Evolutionary conservation across 1,139 yeast species (phyloP).

Genomic region (Candida glucosophila): DNA sequence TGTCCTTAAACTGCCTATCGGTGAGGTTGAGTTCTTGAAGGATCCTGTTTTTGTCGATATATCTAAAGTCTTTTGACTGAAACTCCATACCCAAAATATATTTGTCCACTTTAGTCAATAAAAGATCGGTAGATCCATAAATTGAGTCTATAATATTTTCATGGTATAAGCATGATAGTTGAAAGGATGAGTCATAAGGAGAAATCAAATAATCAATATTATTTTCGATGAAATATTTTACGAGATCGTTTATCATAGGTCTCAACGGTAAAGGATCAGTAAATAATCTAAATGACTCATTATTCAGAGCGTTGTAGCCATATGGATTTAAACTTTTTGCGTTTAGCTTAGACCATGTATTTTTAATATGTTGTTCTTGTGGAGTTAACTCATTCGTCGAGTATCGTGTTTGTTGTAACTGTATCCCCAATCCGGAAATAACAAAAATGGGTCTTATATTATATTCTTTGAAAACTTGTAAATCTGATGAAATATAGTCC

Average conservation of each 20-base stretch:
- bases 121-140: slow-evolving; percentile 76
- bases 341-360: slow-evolving; percentile 37
- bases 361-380: slow-evolving; percentile 38
- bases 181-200: slow-evolving; percentile 79
- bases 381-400: slow-evolving; percentile 34
- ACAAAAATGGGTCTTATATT: slow-evolving; percentile 73
- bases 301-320: slow-evolving; percentile 19
- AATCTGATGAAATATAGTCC: slow-evolving; percentile 52
- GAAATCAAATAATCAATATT: slow-evolving; percentile 65
- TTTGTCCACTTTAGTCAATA: slow-evolving; percentile 58
- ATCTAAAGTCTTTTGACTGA: slow-evolving; percentile 55
- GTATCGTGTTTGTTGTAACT: slow-evolving; percentile 19
- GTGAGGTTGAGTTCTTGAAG: slow-evolving; percentile 52
- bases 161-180: slow-evolving; percentile 62
- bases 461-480: slow-evolving; percentile 49
- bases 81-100: slow-evolving; percentile 69
- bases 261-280: slow-evolving; percentile 40
- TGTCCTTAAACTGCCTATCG: slow-evolving; percentile 64
- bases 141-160: slow-evolving; percentile 59
- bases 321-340: slow-evolving; percentile 12
- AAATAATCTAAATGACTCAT: slow-evolving; percentile 37
- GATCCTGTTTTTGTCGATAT: slow-evolving; percentile 51
- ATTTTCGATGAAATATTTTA: slow-evolving; percentile 47
- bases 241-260: slow-evolving; percentile 47
- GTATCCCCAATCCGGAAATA: slow-evolving; percentile 47